Percentiles rank a stretch among this genome's conserved stretches.
These are phyloP conservation scores for Epichloe gansuensis DNA, from an alignment of 2,329 filamentous ascomycete species.

Conservation along the genomic window DNA sequence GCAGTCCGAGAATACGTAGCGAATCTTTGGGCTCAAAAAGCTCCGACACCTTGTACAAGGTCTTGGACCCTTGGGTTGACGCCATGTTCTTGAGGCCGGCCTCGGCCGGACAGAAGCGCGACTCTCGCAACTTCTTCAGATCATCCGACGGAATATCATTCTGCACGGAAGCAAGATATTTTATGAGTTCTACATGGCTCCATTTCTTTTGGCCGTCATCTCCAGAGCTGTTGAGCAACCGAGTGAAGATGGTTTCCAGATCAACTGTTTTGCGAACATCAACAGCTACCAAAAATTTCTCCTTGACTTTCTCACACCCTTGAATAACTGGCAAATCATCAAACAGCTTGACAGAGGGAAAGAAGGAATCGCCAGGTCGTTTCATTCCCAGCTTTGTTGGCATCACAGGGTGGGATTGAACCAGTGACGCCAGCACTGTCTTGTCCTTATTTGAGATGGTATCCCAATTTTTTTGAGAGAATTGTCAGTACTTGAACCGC, in stretches of 20 bases:
- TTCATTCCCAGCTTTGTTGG: constrained; percentile 88
- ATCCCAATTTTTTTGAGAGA: constrained; percentile 81
- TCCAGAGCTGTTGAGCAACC: constrained; percentile 54
- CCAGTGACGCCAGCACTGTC: constrained; percentile 46
- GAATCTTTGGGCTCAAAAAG: constrained; percentile 68
- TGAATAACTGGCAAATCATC: constrained; percentile 80
- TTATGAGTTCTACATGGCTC: constrained; percentile 91
- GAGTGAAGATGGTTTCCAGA: constrained; percentile 81
- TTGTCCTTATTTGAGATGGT: constrained; percentile 55
- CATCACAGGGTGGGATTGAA: constrained; percentile 61
- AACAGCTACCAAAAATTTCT: constrained; percentile 71
- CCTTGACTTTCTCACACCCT: constrained; percentile 67
- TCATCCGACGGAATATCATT: constrained; percentile 79
- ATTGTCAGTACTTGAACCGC: constrained; percentile 65
- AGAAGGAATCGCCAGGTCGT: constrained; percentile 76
- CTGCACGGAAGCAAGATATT: constrained; percentile 80
- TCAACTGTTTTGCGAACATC: constrained; percentile 92
- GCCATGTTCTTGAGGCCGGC: constrained; percentile 43
- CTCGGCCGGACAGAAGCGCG: constrained; percentile 73
- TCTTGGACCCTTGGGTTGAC: constrained; percentile 34
- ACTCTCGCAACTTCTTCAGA: constrained; percentile 62
- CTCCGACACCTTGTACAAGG: constrained; percentile 60
- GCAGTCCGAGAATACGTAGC: constrained; percentile 57
- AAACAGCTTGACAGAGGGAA: constrained; percentile 85
- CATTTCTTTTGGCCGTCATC: constrained; percentile 50